Base-by-base conservation (phyloP, 2,329 filamentous ascomycete genomes). In the Plectosphaerella plurivora region DNA sequence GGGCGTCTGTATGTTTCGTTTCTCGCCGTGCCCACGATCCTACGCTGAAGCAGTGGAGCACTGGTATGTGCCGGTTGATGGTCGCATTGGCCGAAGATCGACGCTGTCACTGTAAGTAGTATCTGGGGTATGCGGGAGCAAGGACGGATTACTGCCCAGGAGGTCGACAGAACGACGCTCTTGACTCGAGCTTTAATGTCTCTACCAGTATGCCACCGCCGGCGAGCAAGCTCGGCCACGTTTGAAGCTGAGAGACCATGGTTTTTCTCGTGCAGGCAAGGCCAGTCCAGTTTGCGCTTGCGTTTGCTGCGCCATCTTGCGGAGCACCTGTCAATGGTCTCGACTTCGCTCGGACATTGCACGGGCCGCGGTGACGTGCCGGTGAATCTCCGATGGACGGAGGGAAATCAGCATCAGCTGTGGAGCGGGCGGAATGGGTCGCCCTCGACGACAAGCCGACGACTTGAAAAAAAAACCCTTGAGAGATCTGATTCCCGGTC, bases 61-160 rank as follows among this genome's bases (percentile, higher is more conserved):
- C 52, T 54, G 42, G 52, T 49, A 57, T 51, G 51, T 57, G 53
- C 55, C 55, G 56, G 51, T 47, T 50, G 36, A 50, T 51, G 51
- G 49, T 49, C 49, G 49, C 20, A 33, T 53, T 52, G 50, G 50
- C 16, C 37, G 45, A 37, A 51, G 56, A 58, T 58, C 55, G 51
- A 42, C 55, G 51, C 50, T 55, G 50, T 58, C 56, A 55, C 55
- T 55, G 52, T 55, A 51, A 53, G 55, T 55, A 55, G 53, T 53
- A 57, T 58, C 56, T 56, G 56, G 47, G 28, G 28, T 33, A 33
- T 33, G 28, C 28, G 8, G 8, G 8, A 33, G 28, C 28, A 33
- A 33, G 28, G 8, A 33, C 28, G 7, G 11, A 9, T 4, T 33
- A 2, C 28, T 12, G 22, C 22, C 22, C 22, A 22, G 22, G 5